phyloP scores from a whole-genome alignment of 345 rosid species.

The Eucalyptus marginata region DNA sequence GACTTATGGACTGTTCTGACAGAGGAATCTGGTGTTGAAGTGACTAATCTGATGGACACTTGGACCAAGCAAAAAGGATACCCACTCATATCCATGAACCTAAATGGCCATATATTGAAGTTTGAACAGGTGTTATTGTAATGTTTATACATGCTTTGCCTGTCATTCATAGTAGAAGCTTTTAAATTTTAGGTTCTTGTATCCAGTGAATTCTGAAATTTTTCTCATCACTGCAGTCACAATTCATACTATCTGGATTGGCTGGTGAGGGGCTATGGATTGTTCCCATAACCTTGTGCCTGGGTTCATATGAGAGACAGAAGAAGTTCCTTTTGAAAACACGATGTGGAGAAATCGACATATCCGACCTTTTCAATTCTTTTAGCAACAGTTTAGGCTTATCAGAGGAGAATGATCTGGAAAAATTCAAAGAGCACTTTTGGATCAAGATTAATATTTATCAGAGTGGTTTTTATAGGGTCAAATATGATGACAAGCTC shows the following conservation, averaged over 20 bases:
- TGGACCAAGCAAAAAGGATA: constrained; percentile 37
- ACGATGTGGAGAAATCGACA: constrained; percentile 7
- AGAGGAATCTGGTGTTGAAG: constrained; percentile 13
- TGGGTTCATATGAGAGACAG: constrained; percentile 8
- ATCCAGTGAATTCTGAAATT: neutral
- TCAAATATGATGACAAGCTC: constrained; percentile 21
- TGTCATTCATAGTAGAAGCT: neutral
- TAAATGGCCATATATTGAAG: constrained; percentile 6
- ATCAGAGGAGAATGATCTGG: neutral
- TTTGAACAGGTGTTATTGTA: constrained; percentile 18
- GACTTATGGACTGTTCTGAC: constrained; percentile 20
- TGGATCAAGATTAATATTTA: constrained; percentile 31
- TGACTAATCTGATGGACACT: constrained; percentile 12
- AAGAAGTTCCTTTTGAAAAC: constrained; percentile 21
- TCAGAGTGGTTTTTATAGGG: constrained; percentile 33
- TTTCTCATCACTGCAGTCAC: constrained; percentile 8
- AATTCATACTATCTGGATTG: constrained; percentile 8
- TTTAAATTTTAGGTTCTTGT: neutral
- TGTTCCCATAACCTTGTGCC: constrained; percentile 17
- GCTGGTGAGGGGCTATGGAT: constrained; percentile 16
- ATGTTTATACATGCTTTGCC: neutral
- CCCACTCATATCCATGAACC: constrained; percentile 20
- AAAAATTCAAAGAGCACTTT: neutral
- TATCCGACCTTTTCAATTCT: constrained; percentile 5
- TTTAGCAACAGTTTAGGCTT: neutral